Evolutionary conservation across 2,329 filamentous ascomycete genomes (phyloP), one percentile per base, ranked within the genome.

Genomic region (Aspergillus clavatus): DNA sequence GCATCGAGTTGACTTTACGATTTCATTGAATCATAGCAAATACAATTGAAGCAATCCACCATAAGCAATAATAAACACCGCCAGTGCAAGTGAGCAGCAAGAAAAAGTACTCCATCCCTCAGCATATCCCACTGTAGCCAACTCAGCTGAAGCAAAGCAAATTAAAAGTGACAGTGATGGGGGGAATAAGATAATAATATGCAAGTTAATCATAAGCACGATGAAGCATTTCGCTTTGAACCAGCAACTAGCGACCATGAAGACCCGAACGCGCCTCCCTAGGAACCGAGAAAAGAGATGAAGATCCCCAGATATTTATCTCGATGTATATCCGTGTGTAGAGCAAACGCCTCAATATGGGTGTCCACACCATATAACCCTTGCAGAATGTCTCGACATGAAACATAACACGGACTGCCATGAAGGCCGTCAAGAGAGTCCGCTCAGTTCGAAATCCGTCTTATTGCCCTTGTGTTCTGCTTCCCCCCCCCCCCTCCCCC

Each of bases 281-380:
- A 46, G 31, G 26, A 35, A 38, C 38, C 38, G 37, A 40, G 42
- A 31, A n/a, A 48, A 49, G 22, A 50, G 28, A 51, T 43, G 23
- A 46, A 46, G 39, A 22, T 35, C 16, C 37, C 47, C 51, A 50
- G 47, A 52, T 52, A 47, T 51, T 40, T 54, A 53, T 59, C 55
- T 53, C 46, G 46, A 43, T 60, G 48, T 59, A 54, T 55, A 55
- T 44, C 54, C 38, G 43, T 51, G 41, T 51, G 51, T 53, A 50
- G 38, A 58, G 52, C 49, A 27, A 52, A 56, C 55, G 55, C 48
- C 47, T 48, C 47, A 45, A 43, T 22, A 37, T 51, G 40, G 38
- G 35, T 48, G 38, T 40, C 46, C 28, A 43, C 8, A 10, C 47
- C 53, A 38, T 39, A 37, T 40, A 35, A 41, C 40, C 48, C 29